A percentile compares a stretch with the other conserved stretches of the same genome.
Conservation (phyloP, 805 yeast genomes). For the Hanseniaspora mollemarum region DNA sequence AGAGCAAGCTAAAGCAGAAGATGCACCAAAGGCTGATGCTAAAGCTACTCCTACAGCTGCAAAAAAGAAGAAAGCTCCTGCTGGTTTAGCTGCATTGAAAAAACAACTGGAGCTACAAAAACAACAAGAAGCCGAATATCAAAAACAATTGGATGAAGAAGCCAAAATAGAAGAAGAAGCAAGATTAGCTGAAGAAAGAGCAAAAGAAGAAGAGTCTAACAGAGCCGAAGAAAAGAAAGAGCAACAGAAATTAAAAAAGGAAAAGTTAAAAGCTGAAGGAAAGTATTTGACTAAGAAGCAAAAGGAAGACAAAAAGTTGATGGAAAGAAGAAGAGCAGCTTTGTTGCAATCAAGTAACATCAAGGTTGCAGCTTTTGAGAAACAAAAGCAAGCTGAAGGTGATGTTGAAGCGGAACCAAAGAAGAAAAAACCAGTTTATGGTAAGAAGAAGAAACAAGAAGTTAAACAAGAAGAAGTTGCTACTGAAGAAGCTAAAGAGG, state of each 20-base stretch:
- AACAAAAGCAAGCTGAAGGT: slow-evolving; percentile 21
- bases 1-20: too few relatives aligned
- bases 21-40: slow-evolving; percentile 26
- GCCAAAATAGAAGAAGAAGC: slow-evolving; percentile 40
- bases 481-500: slow-evolving; percentile 25
- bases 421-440: slow-evolving; percentile 46
- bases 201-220: slow-evolving; percentile 45
- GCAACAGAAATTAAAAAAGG: slow-evolving; percentile 73
- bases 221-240: slow-evolving; percentile 58
- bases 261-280: slow-evolving; percentile 92
- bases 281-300: slow-evolving; percentile 87
- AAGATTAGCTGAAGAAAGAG: slow-evolving; percentile 34
- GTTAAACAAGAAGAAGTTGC: slow-evolving; percentile 27
- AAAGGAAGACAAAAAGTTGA: slow-evolving; percentile 75
- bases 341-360: slow-evolving; percentile 64
- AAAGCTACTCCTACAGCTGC: slow-evolving; percentile 30
- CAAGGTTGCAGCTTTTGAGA: slow-evolving; percentile 59
- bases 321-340: slow-evolving; percentile 82
- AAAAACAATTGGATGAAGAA: slow-evolving; percentile 64
- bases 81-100: slow-evolving; percentile 82
- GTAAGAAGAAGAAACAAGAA: slow-evolving; percentile 52
- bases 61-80: slow-evolving; percentile 70
- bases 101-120: slow-evolving; percentile 80
- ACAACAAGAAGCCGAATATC: slow-evolving; percentile 76
- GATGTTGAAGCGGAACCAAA: slow-evolving; percentile 17